Evolutionary conservation across 106 monocot genomes (phyloP), one percentile per base, ranked within the genome.

Genomic region (Xerophyta viscosa): DNA sequence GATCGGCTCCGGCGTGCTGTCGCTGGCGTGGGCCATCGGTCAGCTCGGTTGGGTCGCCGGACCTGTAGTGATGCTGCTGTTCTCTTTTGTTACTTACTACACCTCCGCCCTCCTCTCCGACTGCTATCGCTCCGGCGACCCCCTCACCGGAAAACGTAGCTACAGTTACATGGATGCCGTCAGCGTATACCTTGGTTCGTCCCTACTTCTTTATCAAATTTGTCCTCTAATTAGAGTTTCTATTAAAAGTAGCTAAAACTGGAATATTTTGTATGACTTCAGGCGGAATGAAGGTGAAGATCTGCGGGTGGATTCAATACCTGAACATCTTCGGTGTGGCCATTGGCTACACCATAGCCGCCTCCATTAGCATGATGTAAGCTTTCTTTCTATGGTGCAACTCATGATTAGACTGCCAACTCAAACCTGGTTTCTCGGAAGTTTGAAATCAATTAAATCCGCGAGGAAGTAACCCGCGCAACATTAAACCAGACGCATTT

Each of bases 151-250:
- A 48, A 77, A 73, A 62, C 69, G 86, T 8, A 86, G 81, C 70
- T 81, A 86, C 57, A 86, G 77, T 25, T 87, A 87, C 67, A 77
- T 67, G 70, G 81, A 81, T 27, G 86, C 81, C 4, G 86, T 87
- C 41, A 28, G 60, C 0, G 77, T 81, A 22, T 64, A 77, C 21
- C 73, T 87, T 20, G 70, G 86, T 87, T 20, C 12, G 71, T 66
- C 25, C 6, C 7, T 18, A 6, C 12, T 7, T 14, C 24, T 12
- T 39, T 8, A 41, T 11, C 36, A 11, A 19, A 20, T 8, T 37
- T 17, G 6, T 37, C 7, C 23, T 37, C 29, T 0, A 39, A 39
- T 7, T 12, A 12, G 6, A 39, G 6, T 39, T 39, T 15, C 15
- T 39, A 12, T 2, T 39, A 39, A 39, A 1, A 3, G 2, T 15